A percentile compares a stretch with the other conserved stretches of the same genome.
Evolutionary conservation across 305 asterid genomes (phyloP).

Genomic region (Solanum aculeatissimum): DNA sequence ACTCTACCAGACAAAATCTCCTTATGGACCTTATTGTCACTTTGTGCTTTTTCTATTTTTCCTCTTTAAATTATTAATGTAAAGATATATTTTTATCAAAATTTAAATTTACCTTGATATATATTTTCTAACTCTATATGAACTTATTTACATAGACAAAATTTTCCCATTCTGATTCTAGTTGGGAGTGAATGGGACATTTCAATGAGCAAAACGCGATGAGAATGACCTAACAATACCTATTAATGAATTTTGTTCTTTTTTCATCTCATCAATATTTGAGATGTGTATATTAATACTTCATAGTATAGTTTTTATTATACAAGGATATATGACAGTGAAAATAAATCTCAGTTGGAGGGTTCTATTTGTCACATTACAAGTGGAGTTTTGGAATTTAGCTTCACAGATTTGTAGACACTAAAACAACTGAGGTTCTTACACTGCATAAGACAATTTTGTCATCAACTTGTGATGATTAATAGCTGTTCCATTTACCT

Average conservation of each 20-base stretch:
- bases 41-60: neutral
- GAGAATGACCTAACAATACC: slow-evolving; percentile 34
- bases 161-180: neutral
- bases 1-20: neutral
- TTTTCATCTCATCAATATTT: neutral
- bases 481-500: slow-evolving; percentile 28
- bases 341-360: slow-evolving; percentile 14
- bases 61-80: neutral
- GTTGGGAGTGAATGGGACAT: slow-evolving; percentile 39
- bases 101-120: neutral
- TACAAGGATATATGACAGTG: neutral
- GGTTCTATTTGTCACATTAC: slow-evolving; percentile 22
- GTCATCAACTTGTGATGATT: slow-evolving; percentile 57
- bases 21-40: slow-evolving; percentile 20
- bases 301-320: neutral
- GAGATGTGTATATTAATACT: neutral
- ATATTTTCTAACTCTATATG: neutral
- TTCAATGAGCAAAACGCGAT: slow-evolving; percentile 54
- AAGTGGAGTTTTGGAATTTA: slow-evolving; percentile 5
- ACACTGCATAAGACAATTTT: slow-evolving; percentile 8
- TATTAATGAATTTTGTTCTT: neutral
- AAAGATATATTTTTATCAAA: neutral
- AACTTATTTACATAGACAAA: neutral
- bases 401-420: neutral
- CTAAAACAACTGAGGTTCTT: slow-evolving; percentile 1